Conservation (phyloP, 1,139 yeast species). For the Suhomyces chickasaworum region DNA sequence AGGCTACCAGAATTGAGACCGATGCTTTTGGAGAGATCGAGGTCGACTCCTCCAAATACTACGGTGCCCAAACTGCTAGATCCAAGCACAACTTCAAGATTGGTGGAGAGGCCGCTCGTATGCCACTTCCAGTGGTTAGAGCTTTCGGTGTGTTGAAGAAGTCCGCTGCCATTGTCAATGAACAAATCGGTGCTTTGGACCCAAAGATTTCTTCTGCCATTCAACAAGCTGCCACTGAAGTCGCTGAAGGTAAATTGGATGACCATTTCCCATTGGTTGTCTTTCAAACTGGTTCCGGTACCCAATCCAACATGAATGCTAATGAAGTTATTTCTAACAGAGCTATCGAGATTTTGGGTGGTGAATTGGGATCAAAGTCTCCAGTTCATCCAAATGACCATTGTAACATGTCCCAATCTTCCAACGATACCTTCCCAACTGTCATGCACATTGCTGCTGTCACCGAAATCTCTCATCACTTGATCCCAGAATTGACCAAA, state of each 20-base stretch:
- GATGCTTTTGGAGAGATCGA: conserved; percentile 26
- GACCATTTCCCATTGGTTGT: conserved; percentile 26
- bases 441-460: conserved; percentile 28
- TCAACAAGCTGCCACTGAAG: conserved; percentile 23
- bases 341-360: conserved; percentile 26
- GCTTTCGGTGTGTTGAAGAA: conserved; percentile 25
- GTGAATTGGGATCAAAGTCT: conserved; percentile 22
- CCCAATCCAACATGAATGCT: conserved; percentile 27
- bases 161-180: conserved; percentile 25
- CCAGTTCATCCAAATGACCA: conserved; percentile 28
- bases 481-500: conserved; percentile 22
- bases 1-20: conserved; percentile 25
- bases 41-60: conserved; percentile 22
- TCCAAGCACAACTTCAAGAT: conserved; percentile 25
- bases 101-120: conserved; percentile 55
- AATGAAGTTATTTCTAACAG: conserved; percentile 26
- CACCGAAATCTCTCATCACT: conserved; percentile 19
- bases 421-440: conserved; percentile 27
- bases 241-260: conserved; percentile 23
- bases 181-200: conserved; percentile 22
- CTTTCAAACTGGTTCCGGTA: conserved; percentile 28
- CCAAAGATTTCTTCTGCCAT: conserved; percentile 22
- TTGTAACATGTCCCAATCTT: conserved; percentile 25
- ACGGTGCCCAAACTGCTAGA: conserved; percentile 26
- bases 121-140: conserved; percentile 23